A percentile compares a stretch with the other conserved stretches of the same genome.
These are phyloP conservation scores for Danielozyma ontarioensis DNA, from an alignment of 805 yeast species.

Conservation along the genomic window DNA sequence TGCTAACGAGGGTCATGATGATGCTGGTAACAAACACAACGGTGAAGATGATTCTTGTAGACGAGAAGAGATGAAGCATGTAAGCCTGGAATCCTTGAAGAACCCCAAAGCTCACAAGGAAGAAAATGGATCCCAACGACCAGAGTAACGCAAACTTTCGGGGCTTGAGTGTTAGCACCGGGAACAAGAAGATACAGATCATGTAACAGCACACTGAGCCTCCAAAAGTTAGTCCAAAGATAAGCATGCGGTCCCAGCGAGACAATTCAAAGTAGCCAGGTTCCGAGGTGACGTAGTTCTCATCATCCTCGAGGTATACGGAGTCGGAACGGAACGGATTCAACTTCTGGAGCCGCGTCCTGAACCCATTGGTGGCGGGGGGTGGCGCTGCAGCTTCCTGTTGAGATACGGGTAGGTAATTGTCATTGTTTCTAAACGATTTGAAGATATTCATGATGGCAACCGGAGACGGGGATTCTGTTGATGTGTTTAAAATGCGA, in stretches of 20 bases:
- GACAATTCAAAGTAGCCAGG: slow-evolving; percentile 41
- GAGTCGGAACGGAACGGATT: slow-evolving; percentile 36
- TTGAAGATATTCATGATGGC: slow-evolving; percentile 36
- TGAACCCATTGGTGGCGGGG: slow-evolving; percentile 27
- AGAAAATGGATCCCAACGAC: slow-evolving; percentile 43
- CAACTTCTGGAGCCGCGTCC: slow-evolving; percentile 25
- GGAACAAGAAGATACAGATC: slow-evolving; percentile 40
- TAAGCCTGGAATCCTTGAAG: slow-evolving; percentile 39
- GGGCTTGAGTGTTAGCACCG: slow-evolving; percentile 38
- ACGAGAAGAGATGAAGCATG: slow-evolving; percentile 36
- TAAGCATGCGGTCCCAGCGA: slow-evolving; percentile 43
- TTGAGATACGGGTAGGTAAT: slow-evolving; percentile 28
- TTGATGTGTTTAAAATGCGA: slow-evolving; percentile 4
- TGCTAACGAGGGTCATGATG: slow-evolving; percentile 32
- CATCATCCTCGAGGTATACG: slow-evolving; percentile 38
- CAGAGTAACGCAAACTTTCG: slow-evolving; percentile 43
- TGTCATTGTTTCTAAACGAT: slow-evolving; percentile 16
- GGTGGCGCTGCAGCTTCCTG: slow-evolving; percentile 33
- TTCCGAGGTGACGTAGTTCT: slow-evolving; percentile 38
- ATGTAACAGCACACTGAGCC: slow-evolving; percentile 38
- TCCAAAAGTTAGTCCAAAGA: slow-evolving; percentile 39
- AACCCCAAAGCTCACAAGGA: slow-evolving; percentile 42
- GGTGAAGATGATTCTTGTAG: slow-evolving; percentile 36
- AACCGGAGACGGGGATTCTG: neutral
- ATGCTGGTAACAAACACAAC: slow-evolving; percentile 35